Evolutionary conservation across 2,329 filamentous ascomycete species (phyloP).

Genomic region (Emericellopsis atlantica): DNA sequence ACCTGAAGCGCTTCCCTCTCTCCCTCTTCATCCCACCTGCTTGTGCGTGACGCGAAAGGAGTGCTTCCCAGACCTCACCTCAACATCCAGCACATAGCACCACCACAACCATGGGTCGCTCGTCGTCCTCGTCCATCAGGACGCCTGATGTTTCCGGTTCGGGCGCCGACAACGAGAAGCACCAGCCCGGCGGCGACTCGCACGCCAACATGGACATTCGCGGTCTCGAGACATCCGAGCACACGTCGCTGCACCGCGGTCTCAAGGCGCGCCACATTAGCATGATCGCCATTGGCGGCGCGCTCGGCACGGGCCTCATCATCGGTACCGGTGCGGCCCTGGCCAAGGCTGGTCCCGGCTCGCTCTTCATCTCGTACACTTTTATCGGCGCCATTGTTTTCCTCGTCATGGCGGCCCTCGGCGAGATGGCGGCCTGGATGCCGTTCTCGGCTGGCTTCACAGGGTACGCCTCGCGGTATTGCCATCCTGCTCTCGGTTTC

Average conservation of each 20-base stretch:
- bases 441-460: slow-evolving; percentile 70
- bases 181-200: slow-evolving; percentile 5
- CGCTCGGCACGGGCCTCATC: slow-evolving; percentile 62
- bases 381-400: slow-evolving; percentile 62
- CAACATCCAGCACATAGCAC: too few species aligned
- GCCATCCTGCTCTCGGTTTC: slow-evolving; percentile 71
- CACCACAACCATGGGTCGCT: too few species aligned
- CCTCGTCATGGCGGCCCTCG: slow-evolving; percentile 69
- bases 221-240: slow-evolving; percentile 34
- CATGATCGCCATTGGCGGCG: slow-evolving; percentile 60
- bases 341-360: slow-evolving; percentile 43
- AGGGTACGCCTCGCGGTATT: slow-evolving; percentile 68
- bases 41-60: too few species aligned
- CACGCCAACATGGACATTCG: slow-evolving; percentile 24
- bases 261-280: slow-evolving; percentile 42
- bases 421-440: slow-evolving; percentile 77
- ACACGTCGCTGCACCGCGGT: slow-evolving; percentile 36
- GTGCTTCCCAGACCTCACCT: too few species aligned
- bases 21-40: too few species aligned
- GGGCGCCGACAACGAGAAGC: slow-evolving; percentile 1
- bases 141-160: too few species aligned
- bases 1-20: too few species aligned
- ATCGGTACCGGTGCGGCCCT: slow-evolving; percentile 51
- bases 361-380: slow-evolving; percentile 60
- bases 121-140: too few species aligned